phyloP scores from a whole-genome alignment of 148 eudicot species.

The Mesembryanthemum crystallinum region DNA sequence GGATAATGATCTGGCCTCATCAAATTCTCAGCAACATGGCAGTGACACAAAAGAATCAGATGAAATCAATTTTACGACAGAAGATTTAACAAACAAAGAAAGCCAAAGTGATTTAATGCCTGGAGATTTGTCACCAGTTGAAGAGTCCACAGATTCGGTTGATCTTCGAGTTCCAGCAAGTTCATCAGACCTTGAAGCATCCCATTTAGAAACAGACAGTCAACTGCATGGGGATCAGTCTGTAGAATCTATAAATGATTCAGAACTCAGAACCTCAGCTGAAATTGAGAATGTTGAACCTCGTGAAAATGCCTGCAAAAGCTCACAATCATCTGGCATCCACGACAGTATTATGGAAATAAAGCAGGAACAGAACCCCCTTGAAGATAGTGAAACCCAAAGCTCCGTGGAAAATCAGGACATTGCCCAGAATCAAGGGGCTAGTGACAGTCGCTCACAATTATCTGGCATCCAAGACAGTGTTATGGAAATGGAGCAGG shows the following conservation, averaged over 20 bases:
- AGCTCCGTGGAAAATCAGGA: background rate
- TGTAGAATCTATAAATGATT: constrained; percentile 11
- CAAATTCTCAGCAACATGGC: constrained; percentile 19
- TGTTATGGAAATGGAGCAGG: constrained; percentile 5
- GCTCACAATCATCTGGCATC: constrained; percentile 5
- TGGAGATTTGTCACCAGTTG: constrained; percentile 9
- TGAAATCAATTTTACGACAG: constrained; percentile 21
- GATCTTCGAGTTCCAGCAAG: constrained; percentile 14
- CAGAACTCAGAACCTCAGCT: constrained; percentile 1
- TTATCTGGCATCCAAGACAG: too few species aligned
- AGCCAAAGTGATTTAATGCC: constrained; percentile 20
- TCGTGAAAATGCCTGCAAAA: constrained; percentile 14
- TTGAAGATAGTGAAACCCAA: constrained; percentile 10
- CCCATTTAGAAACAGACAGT: constrained; percentile 22
- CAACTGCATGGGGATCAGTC: constrained; percentile 13
- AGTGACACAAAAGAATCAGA: constrained; percentile 20
- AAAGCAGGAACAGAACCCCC: constrained; percentile 5
- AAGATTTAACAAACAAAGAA: constrained; percentile 13
- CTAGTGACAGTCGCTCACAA: too few species aligned
- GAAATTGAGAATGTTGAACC: constrained; percentile 13
- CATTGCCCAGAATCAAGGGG: constrained; percentile 17
- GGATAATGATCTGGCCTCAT: constrained; percentile 20
- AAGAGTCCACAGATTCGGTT: constrained; percentile 11
- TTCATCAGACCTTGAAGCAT: constrained; percentile 18
- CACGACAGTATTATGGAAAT: constrained; percentile 9